Percentiles rank a stretch among this genome's conserved stretches.
phyloP scores from a whole-genome alignment of 805 yeast genomes.

The Cyberlindnera nakhonratchasimensis region DNA sequence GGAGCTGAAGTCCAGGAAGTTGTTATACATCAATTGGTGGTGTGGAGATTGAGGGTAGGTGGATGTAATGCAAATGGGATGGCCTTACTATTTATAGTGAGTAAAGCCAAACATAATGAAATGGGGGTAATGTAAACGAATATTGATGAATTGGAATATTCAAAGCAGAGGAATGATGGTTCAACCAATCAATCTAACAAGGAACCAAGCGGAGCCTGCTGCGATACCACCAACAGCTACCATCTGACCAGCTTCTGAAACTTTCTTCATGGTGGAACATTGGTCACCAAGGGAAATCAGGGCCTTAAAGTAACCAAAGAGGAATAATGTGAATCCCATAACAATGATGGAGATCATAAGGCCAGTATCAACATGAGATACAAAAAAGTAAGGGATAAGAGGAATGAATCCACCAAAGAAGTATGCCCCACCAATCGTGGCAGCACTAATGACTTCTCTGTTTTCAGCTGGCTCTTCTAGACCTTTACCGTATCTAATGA shows the following conservation, averaged over 20 bases:
- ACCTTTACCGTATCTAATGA: slow-evolving; percentile 87
- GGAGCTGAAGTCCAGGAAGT: too few species aligned
- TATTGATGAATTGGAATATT: neutral
- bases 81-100: too few species aligned
- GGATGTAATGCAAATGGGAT: neutral
- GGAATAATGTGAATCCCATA: slow-evolving; percentile 81
- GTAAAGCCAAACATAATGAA: too few species aligned
- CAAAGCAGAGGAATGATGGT: neutral
- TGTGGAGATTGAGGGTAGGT: neutral
- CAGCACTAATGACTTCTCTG: slow-evolving; percentile 81
- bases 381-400: slow-evolving; percentile 85
- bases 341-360: slow-evolving; percentile 68
- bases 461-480: slow-evolving; percentile 93
- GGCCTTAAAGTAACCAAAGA: slow-evolving; percentile 86
- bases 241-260: slow-evolving; percentile 87
- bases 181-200: slow-evolving; percentile 73
- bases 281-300: slow-evolving; percentile 79
- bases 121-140: neutral
- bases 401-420: slow-evolving; percentile 93
- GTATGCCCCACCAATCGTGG: slow-evolving; percentile 86
- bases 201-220: slow-evolving; percentile 94
- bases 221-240: slow-evolving; percentile 94
- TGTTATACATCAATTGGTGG: too few species aligned
- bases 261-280: slow-evolving; percentile 54
- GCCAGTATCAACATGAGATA: slow-evolving; percentile 70